phyloP scores from a whole-genome alignment of 768 basidiomycete species.

The Amanita fuliginea region DNA sequence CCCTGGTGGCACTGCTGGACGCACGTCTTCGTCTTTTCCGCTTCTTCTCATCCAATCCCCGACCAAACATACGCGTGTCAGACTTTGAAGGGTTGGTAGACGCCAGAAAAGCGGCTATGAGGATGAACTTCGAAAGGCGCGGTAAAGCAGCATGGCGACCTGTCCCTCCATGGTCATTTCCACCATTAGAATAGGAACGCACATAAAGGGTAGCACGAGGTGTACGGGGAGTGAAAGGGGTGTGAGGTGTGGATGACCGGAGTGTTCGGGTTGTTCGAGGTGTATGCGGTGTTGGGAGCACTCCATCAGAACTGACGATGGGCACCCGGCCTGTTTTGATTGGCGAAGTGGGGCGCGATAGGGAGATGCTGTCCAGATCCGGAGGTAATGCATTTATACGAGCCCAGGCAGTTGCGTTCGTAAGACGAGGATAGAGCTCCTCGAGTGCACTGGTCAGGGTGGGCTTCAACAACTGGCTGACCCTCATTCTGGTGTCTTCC shows the following conservation, averaged over 20 bases:
- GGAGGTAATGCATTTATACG: conserved; percentile 10
- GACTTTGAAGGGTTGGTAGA: conserved; percentile 77
- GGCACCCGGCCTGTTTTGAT: background rate
- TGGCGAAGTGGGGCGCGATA: conserved; percentile 1
- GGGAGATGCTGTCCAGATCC: background rate
- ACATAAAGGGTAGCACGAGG: background rate
- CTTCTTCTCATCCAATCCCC: conserved; percentile 58
- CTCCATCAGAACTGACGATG: background rate
- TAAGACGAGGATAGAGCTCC: conserved; percentile 54
- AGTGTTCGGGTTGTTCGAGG: background rate
- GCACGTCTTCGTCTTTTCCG: conserved; percentile 20
- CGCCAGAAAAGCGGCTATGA: conserved; percentile 71
- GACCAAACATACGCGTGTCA: conserved; percentile 75
- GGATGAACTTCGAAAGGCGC: conserved; percentile 38
- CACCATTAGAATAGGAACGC: background rate
- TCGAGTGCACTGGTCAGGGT: conserved; percentile 55
- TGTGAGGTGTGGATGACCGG: background rate
- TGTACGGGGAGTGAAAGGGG: conserved; percentile 5
- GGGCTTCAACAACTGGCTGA: conserved; percentile 51
- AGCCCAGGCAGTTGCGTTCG: conserved; percentile 58
- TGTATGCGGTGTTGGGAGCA: background rate
- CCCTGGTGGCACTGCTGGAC: conserved; percentile 10
- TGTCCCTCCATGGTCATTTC: conserved; percentile 4
- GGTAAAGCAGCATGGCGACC: conserved; percentile 32
- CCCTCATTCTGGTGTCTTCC: conserved; percentile 56